A percentile compares a stretch with the other conserved stretches of the same genome.
These are phyloP conservation scores for Hypoxylon sp. DNA, from an alignment of 2,329 filamentous ascomycete species.

Conservation along the genomic window DNA sequence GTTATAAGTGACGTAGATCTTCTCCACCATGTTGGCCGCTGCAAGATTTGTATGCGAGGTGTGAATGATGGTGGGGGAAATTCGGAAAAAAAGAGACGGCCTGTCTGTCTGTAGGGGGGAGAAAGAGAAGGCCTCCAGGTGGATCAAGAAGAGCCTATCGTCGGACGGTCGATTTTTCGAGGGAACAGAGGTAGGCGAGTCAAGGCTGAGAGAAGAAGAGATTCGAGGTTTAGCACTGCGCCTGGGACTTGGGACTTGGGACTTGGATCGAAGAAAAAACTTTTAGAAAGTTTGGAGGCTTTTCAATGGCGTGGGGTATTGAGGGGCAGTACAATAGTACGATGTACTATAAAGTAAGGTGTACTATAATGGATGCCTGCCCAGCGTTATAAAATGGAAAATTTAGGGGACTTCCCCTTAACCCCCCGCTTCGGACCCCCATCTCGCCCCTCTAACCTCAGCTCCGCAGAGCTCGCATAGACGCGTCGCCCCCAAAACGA, in stretches of 20 bases:
- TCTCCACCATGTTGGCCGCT: constrained; percentile 74
- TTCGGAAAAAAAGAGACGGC: background rate
- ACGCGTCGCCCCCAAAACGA: too few relatives aligned
- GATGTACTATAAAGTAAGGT: too few relatives aligned
- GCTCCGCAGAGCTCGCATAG: too few relatives aligned
- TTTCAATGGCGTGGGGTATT: constrained; percentile 24
- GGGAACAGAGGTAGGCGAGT: constrained; percentile 5
- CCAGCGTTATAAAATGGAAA: too few relatives aligned
- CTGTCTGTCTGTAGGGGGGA: background rate
- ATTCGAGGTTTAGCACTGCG: constrained; percentile 21
- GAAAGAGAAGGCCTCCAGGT: background rate
- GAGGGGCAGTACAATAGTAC: too few relatives aligned
- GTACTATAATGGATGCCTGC: too few relatives aligned
- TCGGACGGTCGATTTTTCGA: background rate
- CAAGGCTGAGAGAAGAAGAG: constrained; percentile 17
- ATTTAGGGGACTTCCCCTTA: background rate
- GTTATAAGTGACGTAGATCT: constrained; percentile 91
- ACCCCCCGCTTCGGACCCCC: too few relatives aligned
- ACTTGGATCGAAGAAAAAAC: constrained; percentile 12
- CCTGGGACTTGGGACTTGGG: constrained; percentile 6
- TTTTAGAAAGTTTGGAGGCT: constrained; percentile 17
- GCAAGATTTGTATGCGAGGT: too few relatives aligned
- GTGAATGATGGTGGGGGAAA: constrained; percentile 18
- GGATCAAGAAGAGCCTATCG: background rate
- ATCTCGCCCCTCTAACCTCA: background rate